A percentile compares a stretch with the other conserved stretches of the same genome.
Evolutionary conservation across 2,329 filamentous ascomycete genomes (phyloP).

Genomic region (Neocucurbitaria cava): DNA sequence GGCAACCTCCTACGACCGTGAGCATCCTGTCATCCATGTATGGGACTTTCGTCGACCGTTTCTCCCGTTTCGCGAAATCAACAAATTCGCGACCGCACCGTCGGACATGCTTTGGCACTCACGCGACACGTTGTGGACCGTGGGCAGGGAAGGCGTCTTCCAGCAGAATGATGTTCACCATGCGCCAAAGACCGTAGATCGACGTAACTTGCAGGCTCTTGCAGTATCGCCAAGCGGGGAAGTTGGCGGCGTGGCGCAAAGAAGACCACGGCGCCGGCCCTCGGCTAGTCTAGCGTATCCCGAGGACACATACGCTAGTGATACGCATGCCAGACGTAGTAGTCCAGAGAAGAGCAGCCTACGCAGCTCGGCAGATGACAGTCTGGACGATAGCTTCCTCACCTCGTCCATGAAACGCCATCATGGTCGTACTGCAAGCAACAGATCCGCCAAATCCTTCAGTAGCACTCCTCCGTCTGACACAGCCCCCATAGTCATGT

Average conservation of each 20-base stretch:
- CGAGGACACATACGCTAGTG: conserved; percentile 48
- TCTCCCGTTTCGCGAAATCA: conserved; percentile 68
- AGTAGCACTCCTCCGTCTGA: conserved; percentile 61
- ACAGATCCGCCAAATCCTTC: conserved; percentile 60
- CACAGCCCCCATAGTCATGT: conserved; percentile 55
- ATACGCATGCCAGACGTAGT: conserved; percentile 52
- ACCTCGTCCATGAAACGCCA: conserved; percentile 56
- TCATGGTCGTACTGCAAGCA: conserved; percentile 55
- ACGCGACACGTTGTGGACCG: conserved; percentile 69
- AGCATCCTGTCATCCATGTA: conserved; percentile 66
- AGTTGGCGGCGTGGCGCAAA: conserved; percentile 62
- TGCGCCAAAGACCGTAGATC: conserved; percentile 64
- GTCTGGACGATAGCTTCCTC: conserved; percentile 63
- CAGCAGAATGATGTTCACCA: conserved; percentile 69
- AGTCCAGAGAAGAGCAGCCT: conserved; percentile 56
- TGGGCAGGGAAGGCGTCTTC: conserved; percentile 66
- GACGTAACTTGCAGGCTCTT: conserved; percentile 63
- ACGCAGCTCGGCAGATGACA: conserved; percentile 64
- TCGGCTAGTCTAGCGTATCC: conserved; percentile 50
- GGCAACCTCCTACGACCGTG: conserved; percentile 67
- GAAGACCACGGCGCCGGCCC: conserved; percentile 53
- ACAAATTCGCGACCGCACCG: conserved; percentile 61
- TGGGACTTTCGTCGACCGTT: conserved; percentile 70
- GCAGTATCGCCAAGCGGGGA: conserved; percentile 65
- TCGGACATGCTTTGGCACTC: conserved; percentile 70